Conservation (phyloP, 441 rosid species). For the Croton laevigatus region DNA sequence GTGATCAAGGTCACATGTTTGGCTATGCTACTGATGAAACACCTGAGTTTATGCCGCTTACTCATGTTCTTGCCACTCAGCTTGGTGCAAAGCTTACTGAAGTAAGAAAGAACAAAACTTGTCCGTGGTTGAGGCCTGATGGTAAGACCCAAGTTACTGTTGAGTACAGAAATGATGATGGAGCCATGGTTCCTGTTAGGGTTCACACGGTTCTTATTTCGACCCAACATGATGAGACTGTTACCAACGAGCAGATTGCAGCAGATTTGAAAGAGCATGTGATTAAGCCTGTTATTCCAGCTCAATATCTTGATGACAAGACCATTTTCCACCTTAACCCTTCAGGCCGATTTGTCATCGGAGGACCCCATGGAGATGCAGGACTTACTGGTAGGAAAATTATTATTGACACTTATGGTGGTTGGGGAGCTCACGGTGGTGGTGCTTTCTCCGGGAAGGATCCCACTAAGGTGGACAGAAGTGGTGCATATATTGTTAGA, state of each 20-base stretch:
- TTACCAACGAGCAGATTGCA: conserved; percentile 70
- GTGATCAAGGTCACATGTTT: conserved; percentile 83
- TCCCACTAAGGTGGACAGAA: conserved; percentile 50
- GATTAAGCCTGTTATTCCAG: conserved; percentile 67
- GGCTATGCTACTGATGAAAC: conserved; percentile 82
- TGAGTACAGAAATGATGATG: conserved; percentile 61
- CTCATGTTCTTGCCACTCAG: conserved; percentile 74
- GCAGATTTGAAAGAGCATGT: conserved; percentile 68
- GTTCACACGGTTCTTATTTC: conserved; percentile 81
- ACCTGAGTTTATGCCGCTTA: conserved; percentile 71
- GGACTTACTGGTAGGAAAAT: conserved; percentile 83
- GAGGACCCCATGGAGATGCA: conserved; percentile 86
- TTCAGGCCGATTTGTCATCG: conserved; percentile 78
- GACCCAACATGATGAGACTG: conserved; percentile 77
- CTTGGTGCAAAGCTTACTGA: conserved; percentile 85
- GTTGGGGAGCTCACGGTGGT: conserved; percentile 52
- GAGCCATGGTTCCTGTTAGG: conserved; percentile 68
- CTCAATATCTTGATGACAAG: conserved; percentile 64
- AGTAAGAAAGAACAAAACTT: conserved; percentile 73
- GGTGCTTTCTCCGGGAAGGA: conserved; percentile 52
- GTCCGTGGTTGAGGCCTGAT: conserved; percentile 79
- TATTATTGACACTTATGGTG: conserved; percentile 62
- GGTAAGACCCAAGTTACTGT: conserved; percentile 84
- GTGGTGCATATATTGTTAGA: conserved; percentile 41
- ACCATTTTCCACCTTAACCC: conserved; percentile 84